These are phyloP conservation scores for Pseudoscleropodium purum DNA, from an alignment of 225 moss, liverwort and hornwort species.

Conservation along the genomic window DNA sequence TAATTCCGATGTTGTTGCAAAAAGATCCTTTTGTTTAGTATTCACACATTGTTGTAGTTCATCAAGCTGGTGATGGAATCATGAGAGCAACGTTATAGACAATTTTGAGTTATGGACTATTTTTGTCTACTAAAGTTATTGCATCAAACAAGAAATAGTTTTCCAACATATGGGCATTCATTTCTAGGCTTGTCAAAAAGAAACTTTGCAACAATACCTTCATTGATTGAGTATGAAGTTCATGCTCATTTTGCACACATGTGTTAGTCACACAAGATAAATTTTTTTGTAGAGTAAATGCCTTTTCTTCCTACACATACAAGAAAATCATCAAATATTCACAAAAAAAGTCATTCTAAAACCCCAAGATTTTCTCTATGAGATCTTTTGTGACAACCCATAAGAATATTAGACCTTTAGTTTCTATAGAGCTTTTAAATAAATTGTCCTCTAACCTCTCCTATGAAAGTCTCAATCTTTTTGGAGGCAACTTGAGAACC, in stretches of 20 bases:
- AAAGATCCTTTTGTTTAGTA: conserved; percentile 6
- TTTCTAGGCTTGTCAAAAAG: not conserved
- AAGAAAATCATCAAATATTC: not conserved
- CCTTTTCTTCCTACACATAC: conserved; percentile 14
- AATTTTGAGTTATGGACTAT: not conserved
- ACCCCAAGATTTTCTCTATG: not conserved
- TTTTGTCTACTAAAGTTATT: not conserved
- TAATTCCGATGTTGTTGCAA: not conserved
- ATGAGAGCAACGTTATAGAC: not conserved
- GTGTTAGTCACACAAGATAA: conserved; percentile 25
- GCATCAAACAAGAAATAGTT: not conserved
- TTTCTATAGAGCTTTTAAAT: not conserved
- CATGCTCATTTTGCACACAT: conserved; percentile 35
- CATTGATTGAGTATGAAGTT: conserved; percentile 9
- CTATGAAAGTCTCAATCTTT: fast-evolving
- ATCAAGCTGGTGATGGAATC: not conserved
- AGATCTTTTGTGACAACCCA: not conserved
- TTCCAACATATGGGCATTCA: not conserved
- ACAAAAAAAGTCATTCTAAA: not conserved
- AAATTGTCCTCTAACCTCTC: fast-evolving
- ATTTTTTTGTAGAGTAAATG: conserved; percentile 2
- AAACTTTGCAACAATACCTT: conserved; percentile 2
- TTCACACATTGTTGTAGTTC: conserved; percentile 14
- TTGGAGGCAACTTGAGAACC: not conserved
- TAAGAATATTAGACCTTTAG: fast-evolving